Evolutionary conservation across 2,329 filamentous ascomycete genomes (phyloP).

Genomic region (Fusarium foetens): DNA sequence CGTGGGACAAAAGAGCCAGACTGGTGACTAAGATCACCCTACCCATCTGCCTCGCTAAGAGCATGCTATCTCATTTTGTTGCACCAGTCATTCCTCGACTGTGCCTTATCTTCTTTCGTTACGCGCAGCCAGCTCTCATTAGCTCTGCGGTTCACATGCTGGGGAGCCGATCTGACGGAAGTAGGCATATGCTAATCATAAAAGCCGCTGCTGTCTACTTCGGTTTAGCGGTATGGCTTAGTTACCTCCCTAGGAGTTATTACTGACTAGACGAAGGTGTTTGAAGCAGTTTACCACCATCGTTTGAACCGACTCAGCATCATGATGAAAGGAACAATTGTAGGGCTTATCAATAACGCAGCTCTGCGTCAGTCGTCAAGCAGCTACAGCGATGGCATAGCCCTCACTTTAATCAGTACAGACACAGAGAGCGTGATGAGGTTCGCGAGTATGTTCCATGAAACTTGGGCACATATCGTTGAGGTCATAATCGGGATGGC

Average conservation of each 20-base stretch:
- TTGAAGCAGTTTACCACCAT: neutral
- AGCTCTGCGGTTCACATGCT: neutral
- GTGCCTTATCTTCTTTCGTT: neutral
- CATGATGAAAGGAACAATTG: neutral
- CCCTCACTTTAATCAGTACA: neutral
- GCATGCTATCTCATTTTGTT: neutral
- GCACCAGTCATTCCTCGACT: neutral
- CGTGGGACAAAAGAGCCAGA: neutral
- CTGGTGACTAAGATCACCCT: neutral
- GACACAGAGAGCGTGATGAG: neutral
- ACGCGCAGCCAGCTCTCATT: neutral
- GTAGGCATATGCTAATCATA: neutral
- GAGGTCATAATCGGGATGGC: neutral
- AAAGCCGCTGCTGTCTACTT: neutral
- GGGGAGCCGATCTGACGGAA: fast-evolving
- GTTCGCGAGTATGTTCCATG: neutral
- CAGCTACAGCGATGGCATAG: neutral
- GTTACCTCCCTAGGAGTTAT: neutral
- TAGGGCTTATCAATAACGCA: neutral
- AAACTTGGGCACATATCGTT: neutral
- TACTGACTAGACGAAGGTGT: neutral
- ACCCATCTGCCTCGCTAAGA: neutral
- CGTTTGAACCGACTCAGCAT: neutral
- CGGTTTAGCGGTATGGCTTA: neutral
- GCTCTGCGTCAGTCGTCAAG: neutral